Evolutionary conservation across 805 yeast species (phyloP).

Genomic region (Scheffersomyces amazonensis): DNA sequence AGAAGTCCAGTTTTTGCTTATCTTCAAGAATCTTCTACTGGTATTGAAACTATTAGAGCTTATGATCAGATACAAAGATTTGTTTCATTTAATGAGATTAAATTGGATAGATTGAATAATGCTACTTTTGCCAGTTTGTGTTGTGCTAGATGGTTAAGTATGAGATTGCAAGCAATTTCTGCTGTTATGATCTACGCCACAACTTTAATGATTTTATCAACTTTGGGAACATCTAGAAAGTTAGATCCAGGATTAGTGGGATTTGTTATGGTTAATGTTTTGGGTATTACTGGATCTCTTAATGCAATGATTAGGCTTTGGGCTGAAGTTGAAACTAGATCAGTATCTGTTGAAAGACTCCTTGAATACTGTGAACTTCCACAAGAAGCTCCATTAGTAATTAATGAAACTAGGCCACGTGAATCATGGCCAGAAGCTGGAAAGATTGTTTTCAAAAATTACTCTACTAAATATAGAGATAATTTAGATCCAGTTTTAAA

Average conservation of each 20-base stretch:
- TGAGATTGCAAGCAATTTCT: slow-evolving; percentile 35
- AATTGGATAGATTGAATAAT: slow-evolving; percentile 20
- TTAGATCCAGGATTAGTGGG: slow-evolving; percentile 35
- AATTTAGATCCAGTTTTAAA: slow-evolving; percentile 78
- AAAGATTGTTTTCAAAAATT: slow-evolving; percentile 60
- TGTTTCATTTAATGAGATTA: slow-evolving; percentile 16
- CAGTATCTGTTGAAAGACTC: slow-evolving; percentile 35
- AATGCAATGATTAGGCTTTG: slow-evolving; percentile 29
- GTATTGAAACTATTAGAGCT: slow-evolving; percentile 33
- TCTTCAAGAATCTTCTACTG: slow-evolving; percentile 33
- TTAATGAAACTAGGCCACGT: slow-evolving; percentile 33
- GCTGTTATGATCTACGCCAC: slow-evolving; percentile 26
- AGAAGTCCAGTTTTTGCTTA: slow-evolving; percentile 32
- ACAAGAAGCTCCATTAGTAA: slow-evolving; percentile 44
- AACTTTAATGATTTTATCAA: slow-evolving; percentile 20
- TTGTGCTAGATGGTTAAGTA: slow-evolving; percentile 32
- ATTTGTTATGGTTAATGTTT: slow-evolving; percentile 33
- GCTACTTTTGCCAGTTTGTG: slow-evolving; percentile 17
- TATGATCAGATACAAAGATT: slow-evolving; percentile 26
- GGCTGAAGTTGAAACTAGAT: slow-evolving; percentile 32
- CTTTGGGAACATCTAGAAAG: slow-evolving; percentile 17
- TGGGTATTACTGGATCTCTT: slow-evolving; percentile 27
- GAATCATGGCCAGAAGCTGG: slow-evolving; percentile 81
- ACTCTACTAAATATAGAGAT: slow-evolving; percentile 81
- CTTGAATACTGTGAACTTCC: slow-evolving; percentile 31